Percentiles rank a stretch among this genome's conserved stretches.
Conservation (phyloP, 805 yeast species). For the Candida hispaniensis region DNA sequence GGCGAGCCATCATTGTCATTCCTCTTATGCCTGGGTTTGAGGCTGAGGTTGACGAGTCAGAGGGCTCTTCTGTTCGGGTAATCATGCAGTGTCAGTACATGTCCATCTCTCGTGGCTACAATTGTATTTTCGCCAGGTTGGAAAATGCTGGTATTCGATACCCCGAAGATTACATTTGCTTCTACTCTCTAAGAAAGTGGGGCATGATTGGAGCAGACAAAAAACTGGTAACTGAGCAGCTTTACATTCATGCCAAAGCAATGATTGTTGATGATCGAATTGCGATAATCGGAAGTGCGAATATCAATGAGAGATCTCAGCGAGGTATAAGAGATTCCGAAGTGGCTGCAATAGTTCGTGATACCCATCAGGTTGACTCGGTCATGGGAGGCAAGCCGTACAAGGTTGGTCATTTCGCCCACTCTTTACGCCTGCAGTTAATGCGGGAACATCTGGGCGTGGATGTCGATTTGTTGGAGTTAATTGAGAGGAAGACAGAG, state of each 20-base stretch:
- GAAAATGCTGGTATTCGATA: conserved; percentile 57
- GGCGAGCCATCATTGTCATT: conserved; percentile 87
- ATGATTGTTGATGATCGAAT: conserved; percentile 87
- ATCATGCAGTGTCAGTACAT: conserved; percentile 94
- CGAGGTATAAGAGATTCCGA: conserved; percentile 91
- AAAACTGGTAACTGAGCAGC: conserved; percentile 73
- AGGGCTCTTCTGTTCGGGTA: conserved; percentile 88
- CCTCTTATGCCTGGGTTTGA: conserved; percentile 95
- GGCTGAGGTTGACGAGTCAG: conserved; percentile 83
- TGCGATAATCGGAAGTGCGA: conserved; percentile 95
- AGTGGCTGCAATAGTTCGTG: conserved; percentile 81
- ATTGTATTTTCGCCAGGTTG: conserved; percentile 77
- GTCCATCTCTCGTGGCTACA: conserved; percentile 82
- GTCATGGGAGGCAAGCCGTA: conserved; percentile 75
- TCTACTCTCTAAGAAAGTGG: conserved; percentile 91
- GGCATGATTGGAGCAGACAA: conserved; percentile 74
- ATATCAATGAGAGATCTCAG: conserved; percentile 93
- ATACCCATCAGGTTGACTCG: conserved; percentile 49
- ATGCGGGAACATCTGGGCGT: conserved; percentile 97
- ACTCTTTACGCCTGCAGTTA: conserved; percentile 73
- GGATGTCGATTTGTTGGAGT: conserved; percentile 74
- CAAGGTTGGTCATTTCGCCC: conserved; percentile 79
- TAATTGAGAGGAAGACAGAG: conserved; percentile 63
- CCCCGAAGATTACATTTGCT: conserved; percentile 89
- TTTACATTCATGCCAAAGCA: conserved; percentile 87